These are phyloP conservation scores for Zelonia costaricensis DNA, from an alignment of 208 protist genomes.

Conservation along the genomic window DNA sequence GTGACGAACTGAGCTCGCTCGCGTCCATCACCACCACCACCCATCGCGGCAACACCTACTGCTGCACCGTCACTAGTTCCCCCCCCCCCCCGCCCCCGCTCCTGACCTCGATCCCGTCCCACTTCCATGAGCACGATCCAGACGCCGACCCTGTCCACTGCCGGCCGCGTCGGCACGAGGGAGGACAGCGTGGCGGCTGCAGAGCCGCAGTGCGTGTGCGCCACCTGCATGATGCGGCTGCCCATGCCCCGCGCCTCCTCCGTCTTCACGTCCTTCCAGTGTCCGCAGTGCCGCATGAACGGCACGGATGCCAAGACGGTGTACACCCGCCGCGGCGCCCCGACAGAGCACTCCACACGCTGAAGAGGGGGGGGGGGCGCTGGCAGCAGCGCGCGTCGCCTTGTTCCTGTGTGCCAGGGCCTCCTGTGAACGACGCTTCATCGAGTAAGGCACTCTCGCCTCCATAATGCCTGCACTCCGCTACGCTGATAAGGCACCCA, in stretches of 20 bases:
- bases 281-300: constrained; percentile 76
- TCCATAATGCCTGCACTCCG: no score
- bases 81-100: no score
- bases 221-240: constrained; percentile 66
- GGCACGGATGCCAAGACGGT: constrained; percentile 80
- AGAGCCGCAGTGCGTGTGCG: constrained; percentile 66
- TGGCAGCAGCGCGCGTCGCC: no score
- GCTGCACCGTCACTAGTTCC: no score
- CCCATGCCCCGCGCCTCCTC: constrained; percentile 57
- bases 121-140: constrained; percentile 22
- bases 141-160: constrained; percentile 15
- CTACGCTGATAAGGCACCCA: no score
- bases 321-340: constrained; percentile 70
- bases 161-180: constrained; percentile 11
- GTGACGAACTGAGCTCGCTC: no score
- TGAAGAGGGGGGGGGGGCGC: constrained; percentile 18
- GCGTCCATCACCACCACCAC: no score
- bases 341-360: constrained; percentile 78
- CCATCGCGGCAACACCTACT: no score
- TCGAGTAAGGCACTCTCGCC: no score
- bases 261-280: constrained; percentile 69
- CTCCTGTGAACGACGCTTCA: no score
- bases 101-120: no score
- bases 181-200: constrained; percentile 10
- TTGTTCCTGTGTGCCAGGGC: no score